phyloP scores from a whole-genome alignment of 2,329 filamentous ascomycete genomes.

The Xylariaceae sp. region DNA sequence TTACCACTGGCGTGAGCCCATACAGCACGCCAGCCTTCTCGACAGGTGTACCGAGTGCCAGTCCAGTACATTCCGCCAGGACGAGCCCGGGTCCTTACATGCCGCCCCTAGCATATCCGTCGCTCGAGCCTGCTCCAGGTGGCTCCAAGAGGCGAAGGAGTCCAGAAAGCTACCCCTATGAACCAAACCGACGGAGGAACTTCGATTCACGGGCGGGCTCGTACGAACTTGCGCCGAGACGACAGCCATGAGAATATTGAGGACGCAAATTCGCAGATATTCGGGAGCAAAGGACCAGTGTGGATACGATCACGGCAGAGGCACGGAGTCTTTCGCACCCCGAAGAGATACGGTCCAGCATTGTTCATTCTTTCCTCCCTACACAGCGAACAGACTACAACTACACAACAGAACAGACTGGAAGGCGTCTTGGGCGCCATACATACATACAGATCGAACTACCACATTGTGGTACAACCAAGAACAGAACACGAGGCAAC shows the following conservation, averaged over 20 bases:
- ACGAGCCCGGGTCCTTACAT: conserved; percentile 44
- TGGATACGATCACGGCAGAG: too few relatives aligned
- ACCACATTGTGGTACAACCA: too few relatives aligned
- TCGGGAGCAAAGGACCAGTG: too few relatives aligned
- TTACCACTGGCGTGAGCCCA: conserved; percentile 62
- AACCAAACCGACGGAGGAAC: conserved; percentile 17
- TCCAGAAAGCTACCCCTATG: conserved; percentile 35
- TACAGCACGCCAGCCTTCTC: conserved; percentile 59
- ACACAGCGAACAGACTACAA: too few relatives aligned
- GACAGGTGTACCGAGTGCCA: conserved; percentile 38
- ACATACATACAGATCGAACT: too few relatives aligned
- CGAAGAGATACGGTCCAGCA: too few relatives aligned
- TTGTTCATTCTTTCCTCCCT: too few relatives aligned
- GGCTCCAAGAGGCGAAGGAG: conserved; percentile 54
- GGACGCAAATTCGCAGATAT: too few relatives aligned
- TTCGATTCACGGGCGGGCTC: conserved; percentile 16
- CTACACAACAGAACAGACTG: too few relatives aligned
- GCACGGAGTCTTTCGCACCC: too few relatives aligned
- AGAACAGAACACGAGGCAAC: too few relatives aligned
- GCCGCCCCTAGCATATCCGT: conserved; percentile 33
- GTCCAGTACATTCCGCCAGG: conserved; percentile 37
- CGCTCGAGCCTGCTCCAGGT: conserved; percentile 36
- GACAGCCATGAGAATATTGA: conserved; percentile 7
- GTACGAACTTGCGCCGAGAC: conserved; percentile 19
- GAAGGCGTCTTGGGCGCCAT: too few relatives aligned